These are phyloP conservation scores for Monosporascus sp. DNA, from an alignment of 2,329 filamentous ascomycete species.

Conservation along the genomic window DNA sequence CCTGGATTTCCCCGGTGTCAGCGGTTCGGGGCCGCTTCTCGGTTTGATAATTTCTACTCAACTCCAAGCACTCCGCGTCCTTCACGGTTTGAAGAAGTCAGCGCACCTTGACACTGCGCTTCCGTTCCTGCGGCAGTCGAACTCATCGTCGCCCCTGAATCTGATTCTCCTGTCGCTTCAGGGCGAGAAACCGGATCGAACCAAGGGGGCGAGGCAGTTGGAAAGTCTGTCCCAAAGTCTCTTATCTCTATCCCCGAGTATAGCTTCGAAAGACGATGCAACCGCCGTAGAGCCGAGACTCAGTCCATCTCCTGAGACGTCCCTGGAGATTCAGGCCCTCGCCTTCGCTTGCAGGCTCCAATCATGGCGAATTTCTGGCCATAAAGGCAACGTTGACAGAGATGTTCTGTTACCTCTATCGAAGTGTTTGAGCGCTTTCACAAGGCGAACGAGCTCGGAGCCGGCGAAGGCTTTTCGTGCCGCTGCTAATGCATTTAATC, in stretches of 20 bases:
- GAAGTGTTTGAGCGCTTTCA: slow-evolving; percentile 57
- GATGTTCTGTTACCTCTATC: slow-evolving; percentile 62
- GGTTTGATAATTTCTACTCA: slow-evolving; percentile 59
- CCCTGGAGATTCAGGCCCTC: slow-evolving; percentile 59
- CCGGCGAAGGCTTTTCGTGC: slow-evolving; percentile 33
- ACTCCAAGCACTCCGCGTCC: slow-evolving; percentile 57
- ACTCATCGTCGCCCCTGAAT: slow-evolving; percentile 51
- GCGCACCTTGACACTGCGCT: slow-evolving; percentile 53
- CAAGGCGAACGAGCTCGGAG: slow-evolving; percentile 38
- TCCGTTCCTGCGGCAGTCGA: slow-evolving; percentile 47
- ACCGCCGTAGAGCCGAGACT: slow-evolving; percentile 47
- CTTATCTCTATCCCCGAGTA: slow-evolving; percentile 60
- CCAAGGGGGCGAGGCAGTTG: slow-evolving; percentile 60
- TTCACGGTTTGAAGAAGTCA: slow-evolving; percentile 56
- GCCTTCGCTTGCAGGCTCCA: slow-evolving; percentile 56
- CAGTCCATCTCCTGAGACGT: slow-evolving; percentile 50
- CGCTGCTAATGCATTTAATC: slow-evolving; percentile 29
- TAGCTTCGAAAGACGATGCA: slow-evolving; percentile 59
- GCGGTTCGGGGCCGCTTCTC: slow-evolving; percentile 39
- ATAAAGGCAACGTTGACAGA: slow-evolving; percentile 54
- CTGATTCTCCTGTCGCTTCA: slow-evolving; percentile 47
- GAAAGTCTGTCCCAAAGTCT: slow-evolving; percentile 61
- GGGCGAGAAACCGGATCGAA: slow-evolving; percentile 37
- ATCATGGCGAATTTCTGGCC: slow-evolving; percentile 61
- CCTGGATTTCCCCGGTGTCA: slow-evolving; percentile 51